These are phyloP conservation scores for Aureoboletus auriporus DNA, from an alignment of 768 basidiomycete genomes.

Conservation along the genomic window DNA sequence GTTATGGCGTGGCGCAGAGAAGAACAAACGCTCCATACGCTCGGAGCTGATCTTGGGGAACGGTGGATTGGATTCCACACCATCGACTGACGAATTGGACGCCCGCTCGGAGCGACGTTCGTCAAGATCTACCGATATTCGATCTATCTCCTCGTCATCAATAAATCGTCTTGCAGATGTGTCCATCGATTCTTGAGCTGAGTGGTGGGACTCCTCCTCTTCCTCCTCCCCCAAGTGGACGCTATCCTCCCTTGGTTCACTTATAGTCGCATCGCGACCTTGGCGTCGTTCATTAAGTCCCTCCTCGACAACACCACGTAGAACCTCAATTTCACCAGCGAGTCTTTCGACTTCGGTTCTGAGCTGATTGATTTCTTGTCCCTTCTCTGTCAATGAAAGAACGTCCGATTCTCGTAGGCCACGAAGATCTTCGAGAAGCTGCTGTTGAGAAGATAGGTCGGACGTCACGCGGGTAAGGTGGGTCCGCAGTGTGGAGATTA, in stretches of 20 bases:
- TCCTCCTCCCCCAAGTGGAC: neutral
- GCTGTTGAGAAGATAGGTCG: slow-evolving; percentile 75
- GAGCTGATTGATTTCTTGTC: slow-evolving; percentile 63
- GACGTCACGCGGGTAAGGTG: slow-evolving; percentile 76
- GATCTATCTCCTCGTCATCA: slow-evolving; percentile 54
- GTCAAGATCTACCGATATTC: slow-evolving; percentile 63
- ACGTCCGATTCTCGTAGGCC: slow-evolving; percentile 60
- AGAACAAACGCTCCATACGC: slow-evolving; percentile 76
- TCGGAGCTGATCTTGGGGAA: slow-evolving; percentile 84
- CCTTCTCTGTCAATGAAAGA: slow-evolving; percentile 52
- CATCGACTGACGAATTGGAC: slow-evolving; percentile 28
- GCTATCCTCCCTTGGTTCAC: slow-evolving; percentile 4
- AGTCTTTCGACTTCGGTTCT: slow-evolving; percentile 76
- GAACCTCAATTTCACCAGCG: slow-evolving; percentile 79
- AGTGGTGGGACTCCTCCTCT: neutral
- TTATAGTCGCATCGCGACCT: slow-evolving; percentile 39
- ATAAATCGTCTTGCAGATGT: slow-evolving; percentile 38
- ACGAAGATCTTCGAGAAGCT: slow-evolving; percentile 63
- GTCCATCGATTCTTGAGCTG: slow-evolving; percentile 3
- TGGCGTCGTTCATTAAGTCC: slow-evolving; percentile 71
- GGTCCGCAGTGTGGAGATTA: slow-evolving; percentile 67
- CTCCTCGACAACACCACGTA: slow-evolving; percentile 84
- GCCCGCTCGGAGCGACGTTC: slow-evolving; percentile 57
- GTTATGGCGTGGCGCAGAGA: slow-evolving; percentile 74
- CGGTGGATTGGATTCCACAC: slow-evolving; percentile 37